Base-by-base conservation (phyloP, 345 rosid species). In the Gossypium thurberi region DNA sequence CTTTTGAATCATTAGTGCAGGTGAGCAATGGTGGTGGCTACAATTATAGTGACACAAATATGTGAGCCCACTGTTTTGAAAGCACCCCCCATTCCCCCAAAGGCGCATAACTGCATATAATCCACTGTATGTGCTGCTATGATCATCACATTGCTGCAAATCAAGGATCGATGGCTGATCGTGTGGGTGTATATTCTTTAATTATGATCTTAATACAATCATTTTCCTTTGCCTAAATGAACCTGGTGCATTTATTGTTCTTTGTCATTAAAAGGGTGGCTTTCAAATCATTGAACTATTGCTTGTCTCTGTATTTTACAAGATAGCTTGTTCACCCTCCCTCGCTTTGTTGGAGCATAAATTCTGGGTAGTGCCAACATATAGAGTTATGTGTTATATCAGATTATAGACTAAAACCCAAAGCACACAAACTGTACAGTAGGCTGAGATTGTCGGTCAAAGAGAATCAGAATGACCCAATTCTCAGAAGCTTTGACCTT, bases 1-100 rank as follows among this genome's bases (percentile, higher is more conserved):
- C 50, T 6, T 23, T 66, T 33, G 73, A 73, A 77, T 77, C 23
- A 67, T 77, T 73, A 59, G 73, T 11, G 76, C 56, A 73, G 73
- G 76, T 20, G 37, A 56, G 63, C 44, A 53, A 65, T 23, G 43
- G 62, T 26, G 61, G 64, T 57, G 70, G 65, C 68, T 63, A n/a
- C 68, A 63, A 63, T 63, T n/a, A 63, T 63, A n/a, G 68, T 63
- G 23, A 40, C 48, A 40, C 48, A 46, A 63, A 63, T 48, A 63
- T 63, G 3, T n/a, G 68, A 63, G 67, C 68, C 68, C 68, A 42
- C 64, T 5, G n/a, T 26, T 26, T 59, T 14, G 26, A 57, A 58
- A 11, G 12, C 50, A 4, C 17, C 33, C 15, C 10, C 7, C 7
- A 5, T 6, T 6, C 64, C 62, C 43, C 43, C 11, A 15, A 14